These are phyloP conservation scores for Coleophoma eucalyptorum DNA, from an alignment of 2,329 filamentous ascomycete genomes.

Conservation along the genomic window DNA sequence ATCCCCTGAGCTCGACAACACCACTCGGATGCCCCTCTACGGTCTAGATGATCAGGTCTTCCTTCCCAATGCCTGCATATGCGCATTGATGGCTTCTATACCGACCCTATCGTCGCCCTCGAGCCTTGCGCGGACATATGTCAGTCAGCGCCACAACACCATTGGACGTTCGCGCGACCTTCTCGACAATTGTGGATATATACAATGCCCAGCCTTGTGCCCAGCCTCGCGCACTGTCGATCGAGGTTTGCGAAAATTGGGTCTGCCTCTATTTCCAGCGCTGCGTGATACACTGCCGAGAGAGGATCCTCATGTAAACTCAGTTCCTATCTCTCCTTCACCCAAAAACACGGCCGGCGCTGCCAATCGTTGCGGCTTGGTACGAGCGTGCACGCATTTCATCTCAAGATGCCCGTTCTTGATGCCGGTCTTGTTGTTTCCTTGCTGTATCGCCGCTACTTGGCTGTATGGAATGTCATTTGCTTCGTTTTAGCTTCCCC, in stretches of 20 bases:
- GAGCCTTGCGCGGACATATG: too few relatives aligned
- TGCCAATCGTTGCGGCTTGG: too few relatives aligned
- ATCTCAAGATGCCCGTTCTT: not conserved
- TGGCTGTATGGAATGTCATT: not conserved
- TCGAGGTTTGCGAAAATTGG: conserved; percentile 4
- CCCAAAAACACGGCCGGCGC: too few relatives aligned
- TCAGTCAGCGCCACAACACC: too few relatives aligned
- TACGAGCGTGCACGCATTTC: not conserved
- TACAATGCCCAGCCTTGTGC: conserved; percentile 9
- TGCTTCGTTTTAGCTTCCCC: not conserved
- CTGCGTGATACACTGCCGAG: not conserved
- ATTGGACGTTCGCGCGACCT: too few relatives aligned
- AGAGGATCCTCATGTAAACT: too few relatives aligned
- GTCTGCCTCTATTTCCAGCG: not conserved
- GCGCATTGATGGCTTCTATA: too few relatives aligned
- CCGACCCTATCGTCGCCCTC: too few relatives aligned
- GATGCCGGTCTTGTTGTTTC: not conserved
- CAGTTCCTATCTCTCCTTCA: too few relatives aligned
- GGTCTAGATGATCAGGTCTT: not conserved
- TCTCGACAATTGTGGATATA: too few relatives aligned
- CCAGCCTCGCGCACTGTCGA: conserved; percentile 1
- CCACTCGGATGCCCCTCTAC: not conserved
- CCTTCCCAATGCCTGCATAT: too few relatives aligned
- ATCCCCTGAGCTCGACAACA: not conserved
- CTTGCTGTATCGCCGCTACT: not conserved